Evolutionary conservation across 371 early-diverging fungal species (phyloP).

Genomic region (Haplosporangium sp.): DNA sequence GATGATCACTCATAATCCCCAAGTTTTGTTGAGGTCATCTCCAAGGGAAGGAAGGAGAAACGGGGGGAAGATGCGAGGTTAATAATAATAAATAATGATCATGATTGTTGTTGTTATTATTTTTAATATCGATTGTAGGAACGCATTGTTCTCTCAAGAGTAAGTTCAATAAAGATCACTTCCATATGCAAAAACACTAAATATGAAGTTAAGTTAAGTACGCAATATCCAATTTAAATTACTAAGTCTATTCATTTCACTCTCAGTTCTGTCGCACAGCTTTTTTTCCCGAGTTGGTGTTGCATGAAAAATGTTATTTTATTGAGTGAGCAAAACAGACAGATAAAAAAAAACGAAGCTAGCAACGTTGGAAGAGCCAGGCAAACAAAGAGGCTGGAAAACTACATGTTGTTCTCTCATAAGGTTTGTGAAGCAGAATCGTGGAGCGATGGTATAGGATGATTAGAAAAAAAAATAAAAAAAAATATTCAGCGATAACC

Average conservation of each 20-base stretch:
- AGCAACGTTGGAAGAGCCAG: not conserved
- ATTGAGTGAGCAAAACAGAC: not conserved
- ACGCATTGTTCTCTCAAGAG: too few species aligned
- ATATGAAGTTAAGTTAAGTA: not conserved
- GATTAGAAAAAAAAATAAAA: not conserved
- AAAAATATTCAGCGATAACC: not conserved
- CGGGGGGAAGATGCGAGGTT: too few species aligned
- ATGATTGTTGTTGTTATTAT: not conserved
- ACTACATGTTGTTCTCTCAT: too few species aligned
- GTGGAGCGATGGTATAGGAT: not conserved
- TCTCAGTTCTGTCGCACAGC: conserved; percentile 36
- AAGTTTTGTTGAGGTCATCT: not conserved
- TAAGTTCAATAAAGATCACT: too few species aligned
- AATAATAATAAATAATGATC: not conserved
- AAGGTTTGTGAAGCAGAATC: conserved; percentile 2
- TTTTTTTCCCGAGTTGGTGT: conserved; percentile 17
- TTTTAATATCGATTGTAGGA: too few species aligned
- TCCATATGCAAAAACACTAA: not conserved
- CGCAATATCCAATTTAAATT: not conserved
- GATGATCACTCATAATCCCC: not conserved
- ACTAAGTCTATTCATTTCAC: conserved; percentile 2
- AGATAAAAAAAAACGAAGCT: conserved; percentile 1
- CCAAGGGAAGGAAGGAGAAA: not conserved
- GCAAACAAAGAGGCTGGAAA: not conserved
- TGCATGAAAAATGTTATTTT: not conserved